Conservation (phyloP, 306 rosid genomes). For the Medicago truncatula region MtrunA17r5.0-ANR NC_053046.1:36755501-36756000, state of each 20-base stretch:
- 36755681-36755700: conserved; percentile 25
- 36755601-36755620: conserved; percentile 48
- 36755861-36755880: too few relatives aligned
- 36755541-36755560: conserved; percentile 33
- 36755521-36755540: conserved; percentile 2
- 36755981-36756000: too few relatives aligned
- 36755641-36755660: conserved; percentile 39
- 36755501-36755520: conserved; percentile 35
- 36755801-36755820: conserved; percentile 2
- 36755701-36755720: background rate
- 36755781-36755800: conserved; percentile 27
- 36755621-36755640: conserved; percentile 34
- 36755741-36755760: background rate
- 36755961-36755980: too few relatives aligned
- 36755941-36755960: too few relatives aligned
- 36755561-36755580: conserved; percentile 31
- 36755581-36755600: conserved; percentile 22
- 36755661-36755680: conserved; percentile 39
- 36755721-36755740: background rate
- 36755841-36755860: too few relatives aligned
- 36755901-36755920: too few relatives aligned
- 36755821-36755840: conserved; percentile 1
- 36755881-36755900: too few relatives aligned
- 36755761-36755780: conserved; percentile 4
- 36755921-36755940: too few relatives aligned